Conservation (phyloP, 495 filamentous ascomycete genomes). For the Lophiotrema nucula region DNA sequence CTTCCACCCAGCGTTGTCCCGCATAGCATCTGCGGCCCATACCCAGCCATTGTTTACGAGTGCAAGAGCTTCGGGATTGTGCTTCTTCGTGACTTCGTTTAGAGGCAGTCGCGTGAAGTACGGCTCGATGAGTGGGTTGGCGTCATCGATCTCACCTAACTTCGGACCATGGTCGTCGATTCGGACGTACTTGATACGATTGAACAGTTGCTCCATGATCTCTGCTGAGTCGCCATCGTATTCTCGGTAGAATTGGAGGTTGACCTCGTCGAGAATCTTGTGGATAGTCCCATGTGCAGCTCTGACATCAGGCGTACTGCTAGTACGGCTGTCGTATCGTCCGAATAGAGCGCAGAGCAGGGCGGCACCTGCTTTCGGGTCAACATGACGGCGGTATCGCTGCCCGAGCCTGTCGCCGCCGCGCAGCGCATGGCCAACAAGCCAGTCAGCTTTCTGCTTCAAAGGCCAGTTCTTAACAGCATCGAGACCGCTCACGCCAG, state of each 20-base stretch:
- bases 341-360: conserved; percentile 70
- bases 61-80: conserved; percentile 72
- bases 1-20: conserved; percentile 85
- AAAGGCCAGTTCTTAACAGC: conserved; percentile 55
- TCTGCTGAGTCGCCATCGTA: conserved; percentile 81
- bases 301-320: conserved; percentile 34
- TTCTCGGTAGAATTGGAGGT: conserved; percentile 83
- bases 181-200: conserved; percentile 88
- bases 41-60: conserved; percentile 98
- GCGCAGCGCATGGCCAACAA: conserved; percentile 61
- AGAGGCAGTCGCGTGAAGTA: conserved; percentile 91
- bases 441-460: conserved; percentile 60
- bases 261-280: conserved; percentile 74
- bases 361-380: conserved; percentile 66
- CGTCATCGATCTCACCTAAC: conserved; percentile 69
- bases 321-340: conserved; percentile 50
- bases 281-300: conserved; percentile 39
- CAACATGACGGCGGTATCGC: conserved; percentile 67
- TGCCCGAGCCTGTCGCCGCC: conserved; percentile 73
- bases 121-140: conserved; percentile 83
- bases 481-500: conserved; percentile 52
- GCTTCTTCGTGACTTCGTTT: conserved; percentile 74
- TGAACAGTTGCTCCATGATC: conserved; percentile 86
- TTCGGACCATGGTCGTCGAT: conserved; percentile 91
- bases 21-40: conserved; percentile 91